These are phyloP conservation scores for Gossypium arboreum DNA, from an alignment of 345 rosid species.

Conservation along the genomic window DNA sequence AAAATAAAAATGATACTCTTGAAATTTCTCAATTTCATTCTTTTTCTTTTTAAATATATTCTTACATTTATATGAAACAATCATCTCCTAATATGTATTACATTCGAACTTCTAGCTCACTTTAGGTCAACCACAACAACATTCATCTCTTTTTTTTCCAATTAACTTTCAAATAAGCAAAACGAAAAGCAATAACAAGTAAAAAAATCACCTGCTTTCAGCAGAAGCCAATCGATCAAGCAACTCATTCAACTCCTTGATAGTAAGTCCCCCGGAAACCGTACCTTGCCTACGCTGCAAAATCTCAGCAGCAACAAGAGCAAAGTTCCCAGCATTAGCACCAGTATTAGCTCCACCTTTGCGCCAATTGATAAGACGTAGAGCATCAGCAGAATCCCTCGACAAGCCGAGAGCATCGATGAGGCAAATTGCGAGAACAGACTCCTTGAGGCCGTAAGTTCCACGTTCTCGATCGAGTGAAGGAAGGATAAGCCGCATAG, in stretches of 20 bases:
- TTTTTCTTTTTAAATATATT: neutral
- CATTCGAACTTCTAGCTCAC: neutral
- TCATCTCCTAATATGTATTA: neutral
- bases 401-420: slow-evolving; percentile 88
- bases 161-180: too few species aligned
- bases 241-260: slow-evolving; percentile 71
- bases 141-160: too few species aligned
- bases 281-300: slow-evolving; percentile 58
- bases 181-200: neutral
- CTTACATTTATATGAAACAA: neutral
- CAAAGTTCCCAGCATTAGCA: slow-evolving; percentile 75
- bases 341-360: slow-evolving; percentile 75
- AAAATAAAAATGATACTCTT: neutral
- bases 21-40: neutral
- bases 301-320: slow-evolving; percentile 79
- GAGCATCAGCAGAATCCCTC: slow-evolving; percentile 78
- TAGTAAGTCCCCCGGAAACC: slow-evolving; percentile 65
- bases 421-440: slow-evolving; percentile 80
- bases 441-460: slow-evolving; percentile 85
- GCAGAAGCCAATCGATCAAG: slow-evolving; percentile 74
- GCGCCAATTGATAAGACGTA: slow-evolving; percentile 94
- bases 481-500: slow-evolving; percentile 78
- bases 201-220: slow-evolving; percentile 57
- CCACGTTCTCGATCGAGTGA: slow-evolving; percentile 87
- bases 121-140: too few species aligned